Base-by-base conservation (phyloP, 2,329 filamentous ascomycete genomes). In the Diplodia mutila region DNA sequence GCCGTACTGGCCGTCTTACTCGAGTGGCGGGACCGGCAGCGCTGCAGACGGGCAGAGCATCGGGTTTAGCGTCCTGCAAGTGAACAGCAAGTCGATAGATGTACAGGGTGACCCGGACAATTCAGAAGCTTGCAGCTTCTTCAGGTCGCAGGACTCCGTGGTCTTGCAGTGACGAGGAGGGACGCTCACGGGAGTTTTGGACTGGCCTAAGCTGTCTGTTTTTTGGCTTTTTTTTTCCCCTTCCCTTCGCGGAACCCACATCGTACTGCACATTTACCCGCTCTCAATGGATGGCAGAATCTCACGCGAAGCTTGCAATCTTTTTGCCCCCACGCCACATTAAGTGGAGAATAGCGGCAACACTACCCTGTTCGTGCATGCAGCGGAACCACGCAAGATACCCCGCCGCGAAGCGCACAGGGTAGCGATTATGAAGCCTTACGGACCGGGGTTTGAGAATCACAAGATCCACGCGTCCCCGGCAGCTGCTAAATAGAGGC, bases 41-140 rank as follows among this genome's bases (percentile, higher is more conserved):
- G 46, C 77, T 77, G 68, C 77, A 72, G 18, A 80, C 78, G 63
- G 80, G 78, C 18, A 51, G 59, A 63, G 59, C 59, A 0, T 78
- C 78, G 1, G 76, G 75, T 73, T 80, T 80, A 65, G 80, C 78
- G 64, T 66, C 12, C 51, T 66, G 64, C 64, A 46, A 25, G 52
- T 66, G 3, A 57, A 59, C 18, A 29, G 59, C n/a, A 25, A 48
- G n/a, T 34, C 27, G 29, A 66, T 66, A n/a, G 53, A 25, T 4
- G 53, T 55, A 18, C 51, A 66, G 27, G 39, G n/a, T 1, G 64
- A 66, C 37, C 51, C 51, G 23, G 64, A 66, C n/a, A 39, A 53
- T 42, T 39, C 34, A 5, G 39, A 52, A 12, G 29, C 51, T 4
- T 66, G 64, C 39, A 39, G 39, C 29, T 66, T 66, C 21, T 57